Base-by-base conservation (phyloP, 495 filamentous ascomycete genomes). In the Aspergillus leporis region DNA sequence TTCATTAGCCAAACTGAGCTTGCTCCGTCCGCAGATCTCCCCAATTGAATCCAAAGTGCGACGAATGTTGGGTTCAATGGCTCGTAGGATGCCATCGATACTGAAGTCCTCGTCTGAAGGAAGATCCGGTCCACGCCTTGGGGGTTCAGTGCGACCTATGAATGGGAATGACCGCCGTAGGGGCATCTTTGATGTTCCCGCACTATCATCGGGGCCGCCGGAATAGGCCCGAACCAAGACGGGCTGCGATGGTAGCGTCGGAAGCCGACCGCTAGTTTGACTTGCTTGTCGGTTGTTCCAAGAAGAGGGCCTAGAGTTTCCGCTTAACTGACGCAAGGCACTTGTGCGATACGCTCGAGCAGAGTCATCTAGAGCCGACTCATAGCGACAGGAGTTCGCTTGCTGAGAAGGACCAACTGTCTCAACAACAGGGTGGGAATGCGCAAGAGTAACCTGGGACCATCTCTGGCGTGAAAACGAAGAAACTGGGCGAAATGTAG, bases 11-110 rank as follows among this genome's bases (percentile, higher is more conserved):
- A 88, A 69, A 63, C 82, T 86, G 56, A 85, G 69, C 59, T 80
- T 82, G 68, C 82, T 87, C 38, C 81, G 75, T 4, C 85, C 85
- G 61, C 81, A 86, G 53, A 88, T 86, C 62, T 87, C 82, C 19
- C 85, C 85, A 56, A 88, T 87, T 5, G 83, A 81, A 56, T 86
- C 79, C 28, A 88, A 72, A 3, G 84, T 84, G 16, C 64, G 64
- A 21, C 78, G 70, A 51, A 86, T 82, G 62, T 87, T 82, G 3
- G 83, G 77, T 54, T 83, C 80, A 53, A 87, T 83, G 38, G 84
- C 82, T 18, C 76, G 73, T 18, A 88, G 76, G 52, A 88, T 85
- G 48, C 75, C 73, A 30, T 81, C 82, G 65, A 88, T 87, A 21
- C 82, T 81, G 67, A 86, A 87, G 46, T 81, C 81, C 22, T 78